Conservation (phyloP, 2,329 filamentous ascomycete species). For the Onygenales sp. region DNA sequence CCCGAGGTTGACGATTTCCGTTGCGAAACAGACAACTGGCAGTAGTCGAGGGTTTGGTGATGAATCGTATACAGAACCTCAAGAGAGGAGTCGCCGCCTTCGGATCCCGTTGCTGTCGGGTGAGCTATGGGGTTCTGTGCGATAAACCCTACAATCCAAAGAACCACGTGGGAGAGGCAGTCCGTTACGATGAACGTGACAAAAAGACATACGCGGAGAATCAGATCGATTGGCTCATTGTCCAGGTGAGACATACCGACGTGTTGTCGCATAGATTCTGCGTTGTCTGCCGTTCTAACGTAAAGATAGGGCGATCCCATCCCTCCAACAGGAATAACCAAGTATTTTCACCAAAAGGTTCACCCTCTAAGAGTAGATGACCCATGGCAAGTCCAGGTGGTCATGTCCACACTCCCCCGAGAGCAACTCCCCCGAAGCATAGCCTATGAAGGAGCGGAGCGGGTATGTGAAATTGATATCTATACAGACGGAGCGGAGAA, state of each 20-base stretch:
- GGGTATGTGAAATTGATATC: conserved; percentile 22
- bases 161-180: conserved; percentile 19
- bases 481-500: conserved; percentile 19
- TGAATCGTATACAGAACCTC: conserved; percentile 5
- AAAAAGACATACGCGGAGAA: conserved; percentile 22
- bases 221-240: conserved; percentile 28
- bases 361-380: conserved; percentile 14
- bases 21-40: conserved; percentile 3
- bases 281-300: background rate
- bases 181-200: conserved; percentile 22
- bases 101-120: conserved; percentile 22
- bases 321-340: conserved; percentile 15
- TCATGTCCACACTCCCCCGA: conserved; percentile 20
- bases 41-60: conserved; percentile 6
- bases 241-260: conserved; percentile 15
- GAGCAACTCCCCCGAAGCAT: conserved; percentile 18
- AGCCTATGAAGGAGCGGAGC: conserved; percentile 15
- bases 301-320: conserved; percentile 13
- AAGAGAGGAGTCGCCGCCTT: conserved; percentile 18
- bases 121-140: conserved; percentile 28
- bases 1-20: background rate
- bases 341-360: conserved; percentile 20
- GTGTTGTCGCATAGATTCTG: background rate
- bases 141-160: conserved; percentile 21
- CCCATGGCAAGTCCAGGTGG: conserved; percentile 23